Base-by-base conservation (phyloP, 176 grass and related monocot genomes). In the Elymus sibiricus region DNA sequence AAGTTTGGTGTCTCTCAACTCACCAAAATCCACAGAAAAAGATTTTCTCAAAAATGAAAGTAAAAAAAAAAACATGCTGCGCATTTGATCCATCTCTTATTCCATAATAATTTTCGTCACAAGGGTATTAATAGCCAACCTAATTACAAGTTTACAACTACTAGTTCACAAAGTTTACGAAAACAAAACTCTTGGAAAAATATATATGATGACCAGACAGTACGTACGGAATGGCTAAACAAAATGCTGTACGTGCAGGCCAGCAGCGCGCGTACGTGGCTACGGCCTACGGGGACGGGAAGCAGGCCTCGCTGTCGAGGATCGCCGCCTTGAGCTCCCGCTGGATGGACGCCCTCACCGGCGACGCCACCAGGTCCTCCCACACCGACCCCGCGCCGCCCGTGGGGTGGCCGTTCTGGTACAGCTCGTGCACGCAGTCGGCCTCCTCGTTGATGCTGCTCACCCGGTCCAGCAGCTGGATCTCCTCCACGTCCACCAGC, bases 371-470 rank as follows among this genome's bases (percentile, higher is more conserved):
- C 82, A 93, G 76, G 16, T 95, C 87, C 12, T 92, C 77, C 93
- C 93, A 98, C 7, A 98, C 82, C 11, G 91, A 92, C 11, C 61
- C 77, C 0, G 73, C 88, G 46, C 89, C 91, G 27, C 63, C 90
- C 1, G 83, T 86, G 7, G 93, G 90, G 59, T 83, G 88, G 0
- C 85, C 76, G 29, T 90, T 84, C 34, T 89, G 91, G 86, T 98
- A 98, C 22, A 98, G 91, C 73, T 98, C 93, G 66, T 92, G 84
- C 71, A 98, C 78, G 56, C 93, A 95, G 76, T 87, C 60, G 46
- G 95, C 93, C 0, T 95, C 80, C 28, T 95, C 93, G 47, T 98
- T 95, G 47, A 98, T 82, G 28, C 64, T 31, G 72, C 85, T 84
- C 60, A 98, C 83, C 44, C 86, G 71, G 65, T 98, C 95, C 79